Base-by-base conservation (phyloP, 495 filamentous ascomycete species). In the Aspergillus cavernicola region DNA sequence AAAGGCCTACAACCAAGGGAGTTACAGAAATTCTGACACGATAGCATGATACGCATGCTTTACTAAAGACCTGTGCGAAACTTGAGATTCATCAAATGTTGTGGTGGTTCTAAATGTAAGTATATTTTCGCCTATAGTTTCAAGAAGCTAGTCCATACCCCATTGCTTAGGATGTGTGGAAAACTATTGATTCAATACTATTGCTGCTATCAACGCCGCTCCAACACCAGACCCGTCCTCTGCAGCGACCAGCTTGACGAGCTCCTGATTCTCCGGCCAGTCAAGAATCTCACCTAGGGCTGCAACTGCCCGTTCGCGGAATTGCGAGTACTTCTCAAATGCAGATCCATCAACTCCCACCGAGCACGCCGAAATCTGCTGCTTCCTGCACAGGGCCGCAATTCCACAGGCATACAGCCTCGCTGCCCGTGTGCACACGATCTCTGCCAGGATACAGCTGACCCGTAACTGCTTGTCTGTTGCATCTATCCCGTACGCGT, bases 341-440 rank as follows among this genome's bases (percentile, higher is more conserved):
- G 95, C 88, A 2, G 86, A 87, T 10, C 92, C 92, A 60, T 97
- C 90, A 26, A 92, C 91, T 45, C 90, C 92, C n/a, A 96, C 90
- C 63, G 92, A 89, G 74, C 88, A 92, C 4, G 78, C 75, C 40
- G 78, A 68, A 48, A 86, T 84, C 24, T 80, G 78, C 70, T 93
- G 95, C 81, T 92, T 96, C 71, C 81, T 91, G 77, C 86, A 88
- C 54, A 96, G 95, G 43, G 90, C 92, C 5, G 90, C 89, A 53
- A 95, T 88, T 44, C 91, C 92, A 61, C 92, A 96, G 22, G 91
- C 85, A 16, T 90, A 92, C 13, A 97, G 82, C 44, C 91, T 86
- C 47, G 92, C 92, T 6, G 90, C 87, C 55, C 92, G 89, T 6
- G 87, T 95, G 37, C 87, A 89, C 60, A 96, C 89, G 20, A 97